phyloP scores from a whole-genome alignment of 768 basidiomycete species.

The Hericium erinaceus region DNA sequence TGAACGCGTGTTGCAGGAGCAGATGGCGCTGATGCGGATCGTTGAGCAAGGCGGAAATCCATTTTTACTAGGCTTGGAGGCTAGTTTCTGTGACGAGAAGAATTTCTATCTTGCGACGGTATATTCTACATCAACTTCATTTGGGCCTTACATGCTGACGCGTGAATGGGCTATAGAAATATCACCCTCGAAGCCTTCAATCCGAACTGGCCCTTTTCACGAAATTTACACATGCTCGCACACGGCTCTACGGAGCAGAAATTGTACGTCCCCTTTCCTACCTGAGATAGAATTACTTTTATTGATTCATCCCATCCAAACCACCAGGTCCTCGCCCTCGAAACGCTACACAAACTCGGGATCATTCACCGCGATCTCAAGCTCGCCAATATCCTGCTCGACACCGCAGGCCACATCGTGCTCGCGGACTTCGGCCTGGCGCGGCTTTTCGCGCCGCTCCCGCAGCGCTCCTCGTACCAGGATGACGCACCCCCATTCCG shows the following conservation, averaged over 20 bases:
- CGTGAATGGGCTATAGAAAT: not conserved
- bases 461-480: slow-evolving; percentile 1
- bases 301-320: no score
- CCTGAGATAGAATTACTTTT: no score
- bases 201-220: slow-evolving; percentile 8
- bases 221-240: slow-evolving; percentile 3
- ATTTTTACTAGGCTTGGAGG: slow-evolving; percentile 9
- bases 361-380: slow-evolving; percentile 41
- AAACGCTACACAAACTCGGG: slow-evolving; percentile 29
- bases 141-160: not conserved
- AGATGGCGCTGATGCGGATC: no score
- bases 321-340: slow-evolving; percentile 8
- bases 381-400: slow-evolving; percentile 23
- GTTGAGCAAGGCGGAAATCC: no score
- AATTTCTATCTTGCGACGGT: slow-evolving; percentile 15
- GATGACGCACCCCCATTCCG: slow-evolving; percentile 13
- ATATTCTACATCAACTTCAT: not conserved
- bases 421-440: slow-evolving; percentile 4
- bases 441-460: slow-evolving; percentile 22
- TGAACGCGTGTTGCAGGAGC: not conserved
- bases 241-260: slow-evolving; percentile 13
- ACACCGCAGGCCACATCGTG: not conserved
- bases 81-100: slow-evolving; percentile 12
- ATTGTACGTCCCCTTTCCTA: not conserved
- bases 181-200: slow-evolving; percentile 8